phyloP scores from a whole-genome alignment of 805 yeast genomes.

The Debaryomyces maramus region DNA sequence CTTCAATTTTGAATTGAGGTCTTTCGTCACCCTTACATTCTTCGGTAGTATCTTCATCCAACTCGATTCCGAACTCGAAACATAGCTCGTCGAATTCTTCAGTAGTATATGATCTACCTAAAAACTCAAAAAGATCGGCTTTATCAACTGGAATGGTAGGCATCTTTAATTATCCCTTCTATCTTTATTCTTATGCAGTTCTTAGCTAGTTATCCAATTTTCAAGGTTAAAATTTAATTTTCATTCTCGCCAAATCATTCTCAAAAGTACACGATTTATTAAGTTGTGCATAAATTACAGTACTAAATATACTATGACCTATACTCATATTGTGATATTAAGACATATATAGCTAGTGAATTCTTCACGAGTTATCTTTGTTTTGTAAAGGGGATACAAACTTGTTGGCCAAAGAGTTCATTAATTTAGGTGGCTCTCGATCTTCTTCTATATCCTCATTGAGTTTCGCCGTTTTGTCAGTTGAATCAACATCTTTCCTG shows the following conservation, averaged over 20 bases:
- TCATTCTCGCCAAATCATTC: neutral
- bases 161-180: conserved; percentile 47
- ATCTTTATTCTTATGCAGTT: neutral
- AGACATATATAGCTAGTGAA: no score
- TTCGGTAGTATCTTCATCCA: conserved; percentile 95
- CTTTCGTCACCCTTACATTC: conserved; percentile 73
- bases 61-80: conserved; percentile 95
- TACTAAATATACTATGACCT: no score
- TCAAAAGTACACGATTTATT: neutral
- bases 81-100: conserved; percentile 96
- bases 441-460: conserved; percentile 22
- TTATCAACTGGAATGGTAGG: conserved; percentile 97
- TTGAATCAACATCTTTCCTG: conserved; percentile 15
- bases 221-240: neutral
- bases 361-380: no score
- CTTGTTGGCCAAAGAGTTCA: neutral
- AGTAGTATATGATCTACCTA: conserved; percentile 64
- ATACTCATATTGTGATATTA: no score
- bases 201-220: neutral
- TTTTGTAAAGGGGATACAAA: no score
- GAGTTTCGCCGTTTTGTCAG: conserved; percentile 6
- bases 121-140: conserved; percentile 79
- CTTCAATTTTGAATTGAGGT: conserved; percentile 95
- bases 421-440: neutral
- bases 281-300: no score